Base-by-base conservation (phyloP, 202 grass and related monocot genomes). In the Zizania palustris region DNA sequence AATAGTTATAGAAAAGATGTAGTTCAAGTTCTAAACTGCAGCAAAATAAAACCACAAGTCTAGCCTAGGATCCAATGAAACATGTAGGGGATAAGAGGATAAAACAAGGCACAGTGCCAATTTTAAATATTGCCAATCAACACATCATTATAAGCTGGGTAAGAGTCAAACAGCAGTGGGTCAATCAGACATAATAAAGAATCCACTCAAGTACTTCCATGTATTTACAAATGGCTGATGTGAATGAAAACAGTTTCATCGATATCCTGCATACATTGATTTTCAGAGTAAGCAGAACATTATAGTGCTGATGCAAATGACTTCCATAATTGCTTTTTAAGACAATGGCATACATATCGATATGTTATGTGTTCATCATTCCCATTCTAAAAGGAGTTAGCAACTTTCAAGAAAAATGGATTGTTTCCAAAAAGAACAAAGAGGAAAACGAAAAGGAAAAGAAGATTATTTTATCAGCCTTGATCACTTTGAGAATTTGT, bases 1-100 rank as follows among this genome's bases (percentile, higher is more conserved):
- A 41, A 11, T 49, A 67, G 36, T 42, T 58, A 41, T 7, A 44
- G 51, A 67, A 46, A 74, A 42, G n/a, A 85, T 38, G n/a, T 60
- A 22, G 16, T 54, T 54, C 16, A 64, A 5, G 19, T 37, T 75
- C 3, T 58, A 59, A 13, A 58, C 8, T 28, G 28, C 11, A 44
- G 28, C 0, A 44, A 63, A 69, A 58, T 20, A 58, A 28, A 42
- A 72, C 3, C 6, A 10, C 34, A 55, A 22, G 19, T 3, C 54
- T 46, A 68, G 63, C 2, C 35, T 13, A 63, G 4, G 11, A 14
- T 40, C 39, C 20, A 46, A 34, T 49, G 63, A 56, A 9, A 77
- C 38, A 73, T 60, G 28, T 48, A 62, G 13, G 21, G 5, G 45
- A 3, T 39, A 40, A 62, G 13, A 36, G 5, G 45, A 3, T 39